Conservation (phyloP, 2,329 filamentous ascomycete species). For the Ascochyta viciae-villosae region DNA sequence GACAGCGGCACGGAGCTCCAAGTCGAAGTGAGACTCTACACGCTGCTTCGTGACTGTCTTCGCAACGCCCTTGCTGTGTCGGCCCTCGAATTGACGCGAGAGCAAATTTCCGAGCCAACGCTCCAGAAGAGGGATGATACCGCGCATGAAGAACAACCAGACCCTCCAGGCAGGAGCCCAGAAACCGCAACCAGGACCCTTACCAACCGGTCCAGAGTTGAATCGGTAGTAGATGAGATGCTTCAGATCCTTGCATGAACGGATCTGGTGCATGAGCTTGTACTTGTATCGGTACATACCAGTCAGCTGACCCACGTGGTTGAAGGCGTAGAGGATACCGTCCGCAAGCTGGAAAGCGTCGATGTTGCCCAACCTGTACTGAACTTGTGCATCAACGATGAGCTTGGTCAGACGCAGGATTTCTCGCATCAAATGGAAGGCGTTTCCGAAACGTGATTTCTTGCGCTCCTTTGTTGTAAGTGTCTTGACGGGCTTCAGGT, state of each 20-base stretch:
- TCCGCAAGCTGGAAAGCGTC: constrained; percentile 98
- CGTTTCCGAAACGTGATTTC: constrained; percentile 98
- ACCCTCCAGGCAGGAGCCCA: constrained; percentile 99
- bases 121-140: constrained; percentile 95
- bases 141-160: constrained; percentile 99
- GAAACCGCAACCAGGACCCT: constrained; percentile 97
- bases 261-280: constrained; percentile 99
- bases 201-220: constrained; percentile 95
- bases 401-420: constrained; percentile 95
- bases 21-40: constrained; percentile 97
- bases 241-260: constrained; percentile 98
- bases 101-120: constrained; percentile 97
- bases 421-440: constrained; percentile 98
- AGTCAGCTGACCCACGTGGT: constrained; percentile 96
- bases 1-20: constrained; percentile 95
- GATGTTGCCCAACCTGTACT: constrained; percentile 96
- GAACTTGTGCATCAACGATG: constrained; percentile 97
- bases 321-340: constrained; percentile 99
- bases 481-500: constrained; percentile 98
- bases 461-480: constrained; percentile 98
- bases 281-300: constrained; percentile 99
- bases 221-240: constrained; percentile 99
- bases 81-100: constrained; percentile 96
- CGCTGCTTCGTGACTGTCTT: constrained; percentile 99
- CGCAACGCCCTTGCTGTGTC: constrained; percentile 97